phyloP scores from a whole-genome alignment of 176 grass and related monocot species.

The Musa beccarii region DNA sequence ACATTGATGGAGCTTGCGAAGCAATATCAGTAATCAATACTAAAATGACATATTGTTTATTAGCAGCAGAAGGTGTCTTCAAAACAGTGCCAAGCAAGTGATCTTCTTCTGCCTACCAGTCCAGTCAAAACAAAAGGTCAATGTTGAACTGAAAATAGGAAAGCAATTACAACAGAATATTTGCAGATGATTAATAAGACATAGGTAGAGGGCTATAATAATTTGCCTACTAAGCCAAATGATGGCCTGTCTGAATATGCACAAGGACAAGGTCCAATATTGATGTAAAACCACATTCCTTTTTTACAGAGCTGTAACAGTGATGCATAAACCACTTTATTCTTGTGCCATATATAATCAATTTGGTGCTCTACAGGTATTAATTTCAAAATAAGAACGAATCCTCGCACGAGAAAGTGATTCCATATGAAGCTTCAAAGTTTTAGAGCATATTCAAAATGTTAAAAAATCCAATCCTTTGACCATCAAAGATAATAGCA shows the following conservation, averaged over 20 bases:
- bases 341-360: neutral
- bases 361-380: neutral
- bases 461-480: neutral
- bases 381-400: neutral
- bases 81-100: constrained; percentile 77
- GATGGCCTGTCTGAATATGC: neutral
- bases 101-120: constrained; percentile 82
- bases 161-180: constrained; percentile 1
- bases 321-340: neutral
- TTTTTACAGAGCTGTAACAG: neutral
- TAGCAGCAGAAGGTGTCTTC: constrained; percentile 49
- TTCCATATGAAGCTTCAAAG: neutral
- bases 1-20: constrained; percentile 27
- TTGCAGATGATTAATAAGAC: neutral
- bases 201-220: neutral
- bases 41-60: constrained; percentile 68
- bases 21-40: constrained; percentile 54
- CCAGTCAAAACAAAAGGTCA: constrained; percentile 19
- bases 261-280: neutral
- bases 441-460: neutral
- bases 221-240: neutral
- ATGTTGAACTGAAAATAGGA: constrained; percentile 16
- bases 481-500: neutral
- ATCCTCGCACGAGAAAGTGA: neutral
- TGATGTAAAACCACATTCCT: neutral